Base-by-base conservation (phyloP, 305 asterid genomes). In the Plantago lanceolata region DNA sequence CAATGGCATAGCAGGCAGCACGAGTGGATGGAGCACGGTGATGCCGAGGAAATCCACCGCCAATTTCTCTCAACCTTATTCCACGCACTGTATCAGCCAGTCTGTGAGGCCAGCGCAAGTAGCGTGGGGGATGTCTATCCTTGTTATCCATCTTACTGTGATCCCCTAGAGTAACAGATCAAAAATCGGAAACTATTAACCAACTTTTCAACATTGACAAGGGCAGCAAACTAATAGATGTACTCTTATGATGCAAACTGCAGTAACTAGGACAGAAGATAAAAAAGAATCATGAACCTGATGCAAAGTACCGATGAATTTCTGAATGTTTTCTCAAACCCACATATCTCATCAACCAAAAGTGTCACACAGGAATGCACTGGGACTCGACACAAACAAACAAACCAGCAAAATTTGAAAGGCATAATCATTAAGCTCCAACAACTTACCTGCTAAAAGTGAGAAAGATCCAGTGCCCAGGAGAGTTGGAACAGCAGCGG, bases 81-180 rank as follows among this genome's bases (percentile, higher is more conserved):
- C 94, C 97, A 66, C 81, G 97, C 68, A 90, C 94, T 76, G 87
- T 97, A 81, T 90, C 97, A 21, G 94, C 95, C 57, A 59, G 70
- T 84, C 79, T 83, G 85, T 93, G 97, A 68, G 99, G 99, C 94
- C 92, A 92, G 64, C 96, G 95, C 83, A 85, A 72, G 80, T 85
- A 78, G 76, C 74, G 63, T n/a, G 87, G 90, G 45, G 88, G 95
- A 45, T 59, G 81, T 68, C 65, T 73, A 59, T 71, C 72, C 67
- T 81, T 79, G 68, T 65, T 67, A 59, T 78, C 82, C 63, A 60
- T 76, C 81, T 61, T 76, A 74, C 54, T 79, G 59, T 74, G 77
- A 78, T 81, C 88, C 78, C 89, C 98, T 91, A 74, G 67, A 67
- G 75, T 57, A 67, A 57, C 61, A 71, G 71, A 72, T 66, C 77